Percentiles rank a stretch among this genome's conserved stretches.
These are phyloP conservation scores for Incumbomyces lentus DNA, from an alignment of 2,329 filamentous ascomycete species.

Conservation along the genomic window DNA sequence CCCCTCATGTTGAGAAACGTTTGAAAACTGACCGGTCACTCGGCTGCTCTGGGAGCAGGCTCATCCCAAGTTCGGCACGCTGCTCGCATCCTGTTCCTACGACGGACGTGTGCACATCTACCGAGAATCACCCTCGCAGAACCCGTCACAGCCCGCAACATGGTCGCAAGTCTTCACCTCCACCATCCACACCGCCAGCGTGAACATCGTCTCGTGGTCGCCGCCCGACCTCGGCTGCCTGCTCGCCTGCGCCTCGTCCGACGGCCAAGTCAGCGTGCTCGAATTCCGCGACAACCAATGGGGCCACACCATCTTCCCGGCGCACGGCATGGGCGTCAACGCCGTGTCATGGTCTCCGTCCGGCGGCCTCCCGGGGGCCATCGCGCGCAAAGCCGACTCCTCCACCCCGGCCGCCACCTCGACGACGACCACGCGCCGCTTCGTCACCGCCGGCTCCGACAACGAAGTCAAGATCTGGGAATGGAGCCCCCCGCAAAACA, in stretches of 20 bases:
- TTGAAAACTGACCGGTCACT: too few species aligned
- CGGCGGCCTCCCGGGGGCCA: slow-evolving; percentile 68
- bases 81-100: slow-evolving; percentile 88
- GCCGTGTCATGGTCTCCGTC: slow-evolving; percentile 87
- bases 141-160: slow-evolving; percentile 38
- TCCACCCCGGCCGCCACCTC: too few species aligned
- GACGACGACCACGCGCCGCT: slow-evolving; percentile 47
- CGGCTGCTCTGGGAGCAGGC: too few species aligned
- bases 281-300: slow-evolving; percentile 96
- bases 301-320: slow-evolving; percentile 79
- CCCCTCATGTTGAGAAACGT: too few species aligned
- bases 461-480: slow-evolving; percentile 91
- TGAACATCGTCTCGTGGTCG: slow-evolving; percentile 97
- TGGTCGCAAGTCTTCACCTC: slow-evolving; percentile 91
- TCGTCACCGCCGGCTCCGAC: slow-evolving; percentile 91
- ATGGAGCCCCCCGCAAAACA: slow-evolving; percentile 52
- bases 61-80: slow-evolving; percentile 96
- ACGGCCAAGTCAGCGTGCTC: slow-evolving; percentile 85
- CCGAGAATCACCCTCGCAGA: slow-evolving; percentile 54
- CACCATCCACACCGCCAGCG: slow-evolving; percentile 83
- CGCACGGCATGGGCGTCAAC: slow-evolving; percentile 90
- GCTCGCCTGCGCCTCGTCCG: slow-evolving; percentile 85
- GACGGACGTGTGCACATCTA: slow-evolving; percentile 98
- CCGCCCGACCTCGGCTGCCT: slow-evolving; percentile 92
- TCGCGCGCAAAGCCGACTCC: slow-evolving; percentile 59